These are phyloP conservation scores for Kluyveromyces starmeri DNA, from an alignment of 805 yeast species.

Conservation along the genomic window DNA sequence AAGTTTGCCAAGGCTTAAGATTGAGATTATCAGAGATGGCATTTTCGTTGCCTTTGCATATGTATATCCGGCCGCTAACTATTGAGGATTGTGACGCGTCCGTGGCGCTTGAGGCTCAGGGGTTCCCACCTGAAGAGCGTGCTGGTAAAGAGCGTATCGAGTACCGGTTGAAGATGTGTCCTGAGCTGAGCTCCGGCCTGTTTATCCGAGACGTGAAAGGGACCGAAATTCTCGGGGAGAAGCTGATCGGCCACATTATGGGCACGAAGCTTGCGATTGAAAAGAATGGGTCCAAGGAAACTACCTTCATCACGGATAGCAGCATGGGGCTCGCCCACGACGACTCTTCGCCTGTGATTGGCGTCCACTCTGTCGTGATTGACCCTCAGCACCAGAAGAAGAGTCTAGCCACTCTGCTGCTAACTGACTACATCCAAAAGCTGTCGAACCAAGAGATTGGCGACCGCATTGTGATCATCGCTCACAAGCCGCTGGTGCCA, in stretches of 20 bases:
- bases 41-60: slow-evolving; percentile 44
- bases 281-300: slow-evolving; percentile 48
- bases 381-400: slow-evolving; percentile 71
- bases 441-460: slow-evolving; percentile 82
- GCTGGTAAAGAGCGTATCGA: slow-evolving; percentile 51
- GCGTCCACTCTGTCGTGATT: slow-evolving; percentile 74
- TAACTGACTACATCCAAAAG: slow-evolving; percentile 87
- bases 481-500: slow-evolving; percentile 57
- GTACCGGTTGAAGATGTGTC: slow-evolving; percentile 73
- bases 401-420: slow-evolving; percentile 71
- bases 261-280: slow-evolving; percentile 54
- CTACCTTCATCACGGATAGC: slow-evolving; percentile 21
- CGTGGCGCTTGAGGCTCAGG: slow-evolving; percentile 49
- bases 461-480: slow-evolving; percentile 62
- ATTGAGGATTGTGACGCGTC: slow-evolving; percentile 62
- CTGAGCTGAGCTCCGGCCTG: slow-evolving; percentile 84
- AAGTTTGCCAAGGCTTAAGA: too few species aligned
- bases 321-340: slow-evolving; percentile 38
- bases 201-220: slow-evolving; percentile 48
- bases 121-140: slow-evolving; percentile 66
- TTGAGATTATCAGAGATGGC: too few species aligned
- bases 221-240: slow-evolving; percentile 39
- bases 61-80: slow-evolving; percentile 70
- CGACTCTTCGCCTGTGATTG: slow-evolving; percentile 66
- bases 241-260: slow-evolving; percentile 68